Evolutionary conservation across 2,329 filamentous ascomycete species (phyloP), one percentile per base, ranked within the genome.

Genomic region (Diplodia mutila): DNA sequence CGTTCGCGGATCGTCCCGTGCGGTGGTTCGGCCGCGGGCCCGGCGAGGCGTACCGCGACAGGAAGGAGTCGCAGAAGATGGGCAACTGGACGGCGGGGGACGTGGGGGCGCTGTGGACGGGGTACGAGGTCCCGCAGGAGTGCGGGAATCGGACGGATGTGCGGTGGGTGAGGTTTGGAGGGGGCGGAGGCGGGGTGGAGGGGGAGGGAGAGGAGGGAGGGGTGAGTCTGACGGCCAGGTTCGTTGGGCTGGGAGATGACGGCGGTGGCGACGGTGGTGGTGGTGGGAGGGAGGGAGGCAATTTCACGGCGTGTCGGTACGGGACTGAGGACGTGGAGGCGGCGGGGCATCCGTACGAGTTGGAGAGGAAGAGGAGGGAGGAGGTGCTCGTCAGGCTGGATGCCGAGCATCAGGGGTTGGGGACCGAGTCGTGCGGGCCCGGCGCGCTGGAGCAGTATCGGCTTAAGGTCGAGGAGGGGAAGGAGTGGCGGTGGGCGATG

Each of bases 91-190:
- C 3, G 6, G 29, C 5, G 3, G 14, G 3, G 12, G 6, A 0
- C 2, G 37, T 6, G 16, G 18, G 18, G 1, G 39, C 4, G 87
- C 80, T 91, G 29, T 84, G 85, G 73, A 83, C 84, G 0, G 80
- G 81, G 0, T 91, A 90, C 72, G 89, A 91, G 21, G 87, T 88
- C 25, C 89, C 89, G 0, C 89, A 92, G 74, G 89, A 91, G 71
- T 87, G 85, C 64, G 87, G 87, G 0, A 91, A 91, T 74, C 81
- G 86, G 16, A 86, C 85, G 66, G 86, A 86, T 39, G 86, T 85
- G 0, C 80, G 85, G 7, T 91, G 87, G 85, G 76, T 90, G 3
- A 77, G 78, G 12, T 18, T 77, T 27, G 39, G 12, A 3, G 4
- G 39, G 8, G 14, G 14, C 0, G 12, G 4, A n/a, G n/a, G n/a